Base-by-base conservation (phyloP, 768 basidiomycete genomes). In the Mrakia hoshinonis region DNA sequence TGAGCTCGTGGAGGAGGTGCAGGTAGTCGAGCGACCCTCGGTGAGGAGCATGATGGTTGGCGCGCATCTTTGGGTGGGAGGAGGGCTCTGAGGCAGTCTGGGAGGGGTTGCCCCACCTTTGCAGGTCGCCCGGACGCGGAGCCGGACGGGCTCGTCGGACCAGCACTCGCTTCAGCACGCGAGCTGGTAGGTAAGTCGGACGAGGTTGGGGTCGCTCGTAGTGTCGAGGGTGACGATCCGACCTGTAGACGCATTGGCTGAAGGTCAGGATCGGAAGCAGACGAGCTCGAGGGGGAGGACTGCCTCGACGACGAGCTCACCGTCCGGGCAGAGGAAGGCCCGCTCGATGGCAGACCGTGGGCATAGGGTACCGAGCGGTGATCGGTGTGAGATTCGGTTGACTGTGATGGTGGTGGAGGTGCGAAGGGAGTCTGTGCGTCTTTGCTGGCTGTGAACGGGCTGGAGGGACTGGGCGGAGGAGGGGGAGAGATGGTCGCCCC, bases 1-100 rank as follows among this genome's bases (percentile, higher is more conserved):
- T 68, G 67, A 9, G 49, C 24, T 2, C 11, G 31, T 18, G 67
- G 67, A 18, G 55, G 54, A 47, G 67, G 67, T 22, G 52, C 26
- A 39, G 67, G 67, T 7, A 68, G 58, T 18, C 39, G 52, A 24
- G 51, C 49, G 24, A 68, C 11, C 24, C 24, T 10, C 11, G 67
- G 67, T 4, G 51, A 39, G 22, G 66, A 5, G 4, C 31, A 26
- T 26, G 38, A 11, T n/a, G 24, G 51, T 46, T 11, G 38, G 39
- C 3, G 36, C 12, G 36, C 11, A 46, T 29, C 36, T 29, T n/a
- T 24, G 5, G 34, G 31, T 46, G 49, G 58, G 48, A 66, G 64
- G 31, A 48, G 34, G 34, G 46, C 46, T 20, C 22, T n/a, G 29
- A 66, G 46, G 64, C 20, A 68, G 15, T 13, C 11, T 48, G 38